These are phyloP conservation scores for Heritiera fomes DNA, from an alignment of 345 rosid genomes.

Conservation along the genomic window DNA sequence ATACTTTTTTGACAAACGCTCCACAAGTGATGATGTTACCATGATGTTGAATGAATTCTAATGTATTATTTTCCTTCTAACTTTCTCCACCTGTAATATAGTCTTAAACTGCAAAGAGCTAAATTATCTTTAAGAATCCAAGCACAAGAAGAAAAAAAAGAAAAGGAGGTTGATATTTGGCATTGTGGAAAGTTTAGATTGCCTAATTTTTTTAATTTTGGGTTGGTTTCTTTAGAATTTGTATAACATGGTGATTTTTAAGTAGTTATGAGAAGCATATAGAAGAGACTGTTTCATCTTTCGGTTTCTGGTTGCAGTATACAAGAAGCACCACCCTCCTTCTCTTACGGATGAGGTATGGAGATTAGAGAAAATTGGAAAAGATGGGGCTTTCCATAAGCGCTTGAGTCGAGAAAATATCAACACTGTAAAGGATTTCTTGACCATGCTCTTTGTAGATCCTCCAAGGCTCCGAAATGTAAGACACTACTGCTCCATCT, in stretches of 20 bases:
- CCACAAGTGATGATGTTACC: background rate
- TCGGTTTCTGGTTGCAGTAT: conserved; percentile 56
- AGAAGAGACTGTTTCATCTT: background rate
- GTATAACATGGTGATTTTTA: background rate
- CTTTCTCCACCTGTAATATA: background rate
- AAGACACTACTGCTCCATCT: conserved; percentile 30
- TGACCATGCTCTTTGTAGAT: conserved; percentile 62
- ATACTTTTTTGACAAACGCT: background rate
- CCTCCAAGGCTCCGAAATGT: conserved; percentile 80
- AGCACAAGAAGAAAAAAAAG: background rate
- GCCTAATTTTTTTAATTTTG: background rate
- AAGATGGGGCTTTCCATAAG: conserved; percentile 98
- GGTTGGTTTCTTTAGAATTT: background rate
- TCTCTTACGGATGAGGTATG: conserved; percentile 81
- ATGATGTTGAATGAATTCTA: background rate
- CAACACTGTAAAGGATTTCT: conserved; percentile 77
- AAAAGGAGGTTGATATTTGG: background rate
- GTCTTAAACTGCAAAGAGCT: background rate
- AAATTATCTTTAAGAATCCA: background rate
- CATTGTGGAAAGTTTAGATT: background rate
- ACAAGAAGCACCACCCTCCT: conserved; percentile 96
- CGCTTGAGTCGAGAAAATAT: conserved; percentile 70
- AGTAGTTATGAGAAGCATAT: background rate
- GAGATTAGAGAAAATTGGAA: conserved; percentile 98
- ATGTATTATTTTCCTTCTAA: background rate